A percentile compares a stretch with the other conserved stretches of the same genome.
phyloP scores from a whole-genome alignment of 768 basidiomycete species.

The Suillus fuscotomentosus region DNA sequence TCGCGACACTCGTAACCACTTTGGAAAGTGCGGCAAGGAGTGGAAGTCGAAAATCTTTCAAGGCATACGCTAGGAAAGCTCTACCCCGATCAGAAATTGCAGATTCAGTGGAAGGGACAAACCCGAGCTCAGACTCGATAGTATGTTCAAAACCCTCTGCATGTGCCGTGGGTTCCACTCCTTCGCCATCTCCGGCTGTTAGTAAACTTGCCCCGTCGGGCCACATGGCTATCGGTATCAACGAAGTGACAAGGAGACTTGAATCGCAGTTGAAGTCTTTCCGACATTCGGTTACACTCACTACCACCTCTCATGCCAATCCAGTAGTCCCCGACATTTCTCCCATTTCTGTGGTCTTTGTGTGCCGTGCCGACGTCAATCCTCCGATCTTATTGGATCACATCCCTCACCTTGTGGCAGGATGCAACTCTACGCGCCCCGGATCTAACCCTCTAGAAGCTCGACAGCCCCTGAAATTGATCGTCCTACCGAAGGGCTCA shows the following conservation, averaged over 20 bases:
- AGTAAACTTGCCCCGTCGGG: conserved; percentile 21
- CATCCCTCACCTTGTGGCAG: conserved; percentile 73
- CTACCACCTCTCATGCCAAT: not conserved
- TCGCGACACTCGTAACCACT: conserved; percentile 49
- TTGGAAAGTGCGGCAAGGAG: conserved; percentile 39
- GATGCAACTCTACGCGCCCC: conserved; percentile 56
- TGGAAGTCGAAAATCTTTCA: not conserved
- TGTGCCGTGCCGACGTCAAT: conserved; percentile 74
- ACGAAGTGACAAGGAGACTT: conserved; percentile 63
- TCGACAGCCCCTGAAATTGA: conserved; percentile 45
- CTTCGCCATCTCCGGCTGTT: not conserved
- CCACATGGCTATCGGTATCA: conserved; percentile 67
- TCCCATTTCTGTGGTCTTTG: conserved; percentile 49
- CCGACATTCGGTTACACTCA: conserved; percentile 15
- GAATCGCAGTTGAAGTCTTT: conserved; percentile 47
- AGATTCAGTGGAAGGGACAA: not conserved
- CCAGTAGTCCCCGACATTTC: conserved; percentile 4
- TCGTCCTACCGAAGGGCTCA: conserved; percentile 67
- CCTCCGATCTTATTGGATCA: conserved; percentile 72
- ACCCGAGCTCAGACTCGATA: not conserved
- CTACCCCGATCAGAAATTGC: not conserved
- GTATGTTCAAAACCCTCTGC: not conserved
- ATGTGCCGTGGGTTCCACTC: not conserved
- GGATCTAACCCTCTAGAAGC: conserved; percentile 13
- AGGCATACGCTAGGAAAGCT: not conserved